These are phyloP conservation scores for Phytophthora sojae DNA, from an alignment of 352 stramenopile genomes.

Conservation along the genomic window DNA sequence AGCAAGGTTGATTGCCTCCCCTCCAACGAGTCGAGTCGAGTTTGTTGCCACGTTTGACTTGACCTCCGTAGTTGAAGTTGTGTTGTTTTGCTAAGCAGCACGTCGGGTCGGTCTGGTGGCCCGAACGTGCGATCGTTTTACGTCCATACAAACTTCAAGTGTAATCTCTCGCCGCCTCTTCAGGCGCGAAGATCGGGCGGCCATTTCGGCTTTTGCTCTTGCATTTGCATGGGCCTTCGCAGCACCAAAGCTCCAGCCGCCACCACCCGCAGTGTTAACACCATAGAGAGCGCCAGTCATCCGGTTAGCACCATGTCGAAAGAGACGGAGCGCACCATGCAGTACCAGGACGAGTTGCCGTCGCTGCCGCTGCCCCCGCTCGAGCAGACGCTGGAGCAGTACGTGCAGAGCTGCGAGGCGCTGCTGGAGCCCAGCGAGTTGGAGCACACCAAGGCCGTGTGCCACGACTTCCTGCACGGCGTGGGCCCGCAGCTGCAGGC, in stretches of 20 bases:
- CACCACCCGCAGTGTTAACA: neutral
- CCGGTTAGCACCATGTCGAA: constrained; percentile 28
- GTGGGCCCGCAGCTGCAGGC: constrained; percentile 92
- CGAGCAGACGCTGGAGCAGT: constrained; percentile 93
- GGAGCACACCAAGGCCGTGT: constrained; percentile 91
- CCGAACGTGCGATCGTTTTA: constrained; percentile 4
- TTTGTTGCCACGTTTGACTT: constrained; percentile 1
- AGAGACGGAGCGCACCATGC: constrained; percentile 67
- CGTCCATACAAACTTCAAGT: constrained; percentile 25
- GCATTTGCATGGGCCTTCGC: constrained; percentile 25
- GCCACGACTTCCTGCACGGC: constrained; percentile 89
- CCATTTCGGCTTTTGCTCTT: constrained; percentile 32
- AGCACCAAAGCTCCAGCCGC: constrained; percentile 22
- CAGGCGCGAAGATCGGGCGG: constrained; percentile 18
- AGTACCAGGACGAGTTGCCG: constrained; percentile 91
- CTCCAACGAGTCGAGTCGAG: neutral
- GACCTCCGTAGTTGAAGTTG: constrained; percentile 22
- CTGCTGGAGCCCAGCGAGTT: constrained; percentile 90
- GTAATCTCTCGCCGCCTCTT: constrained; percentile 14
- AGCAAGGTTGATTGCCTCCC: neutral
- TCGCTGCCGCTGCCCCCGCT: constrained; percentile 93
- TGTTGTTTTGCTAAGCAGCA: constrained; percentile 25
- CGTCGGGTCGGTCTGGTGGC: constrained; percentile 11
- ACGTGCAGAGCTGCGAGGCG: constrained; percentile 93
- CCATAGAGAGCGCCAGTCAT: constrained; percentile 3